A percentile compares a stretch with the other conserved stretches of the same genome.
phyloP scores from a whole-genome alignment of 371 early-diverging fungal species.

The Modicella reniformis region DNA sequence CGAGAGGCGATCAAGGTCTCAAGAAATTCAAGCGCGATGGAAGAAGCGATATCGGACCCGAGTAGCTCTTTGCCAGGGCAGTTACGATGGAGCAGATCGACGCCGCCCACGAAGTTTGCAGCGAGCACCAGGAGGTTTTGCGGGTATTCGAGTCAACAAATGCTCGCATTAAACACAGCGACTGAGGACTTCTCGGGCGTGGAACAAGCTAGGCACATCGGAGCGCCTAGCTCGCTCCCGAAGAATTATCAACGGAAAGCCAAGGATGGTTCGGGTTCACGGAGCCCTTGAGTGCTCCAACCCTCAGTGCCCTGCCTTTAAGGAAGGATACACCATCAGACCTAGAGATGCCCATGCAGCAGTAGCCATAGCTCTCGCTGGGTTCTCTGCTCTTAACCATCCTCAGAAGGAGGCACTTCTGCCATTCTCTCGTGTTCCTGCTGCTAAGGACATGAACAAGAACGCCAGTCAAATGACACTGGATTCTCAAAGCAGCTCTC shows the following conservation, averaged over 20 bases:
- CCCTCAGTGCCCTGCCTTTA: slow-evolving; percentile 10
- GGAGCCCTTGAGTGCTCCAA: slow-evolving; percentile 18
- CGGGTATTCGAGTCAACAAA: no score
- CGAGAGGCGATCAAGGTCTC: no score
- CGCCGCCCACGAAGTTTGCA: no score
- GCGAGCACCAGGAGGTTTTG: no score
- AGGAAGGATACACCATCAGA: slow-evolving; percentile 1
- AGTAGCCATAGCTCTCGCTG: not conserved
- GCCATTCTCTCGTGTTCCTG: not conserved
- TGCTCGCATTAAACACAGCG: no score
- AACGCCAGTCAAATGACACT: not conserved
- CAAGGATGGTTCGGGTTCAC: not conserved
- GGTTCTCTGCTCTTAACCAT: slow-evolving; percentile 17
- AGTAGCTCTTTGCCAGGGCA: no score
- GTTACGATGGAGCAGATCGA: no score
- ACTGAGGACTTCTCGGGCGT: no score
- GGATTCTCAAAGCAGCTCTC: not conserved
- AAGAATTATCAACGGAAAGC: not conserved
- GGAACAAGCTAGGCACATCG: no score
- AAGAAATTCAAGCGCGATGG: no score
- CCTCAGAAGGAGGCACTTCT: not conserved
- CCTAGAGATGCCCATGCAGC: not conserved
- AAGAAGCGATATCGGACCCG: no score
- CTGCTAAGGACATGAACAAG: not conserved
- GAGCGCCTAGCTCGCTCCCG: slow-evolving; percentile 1